Conservation (phyloP, 352 stramenopile species). For the Discostella stelligera region DNA sequence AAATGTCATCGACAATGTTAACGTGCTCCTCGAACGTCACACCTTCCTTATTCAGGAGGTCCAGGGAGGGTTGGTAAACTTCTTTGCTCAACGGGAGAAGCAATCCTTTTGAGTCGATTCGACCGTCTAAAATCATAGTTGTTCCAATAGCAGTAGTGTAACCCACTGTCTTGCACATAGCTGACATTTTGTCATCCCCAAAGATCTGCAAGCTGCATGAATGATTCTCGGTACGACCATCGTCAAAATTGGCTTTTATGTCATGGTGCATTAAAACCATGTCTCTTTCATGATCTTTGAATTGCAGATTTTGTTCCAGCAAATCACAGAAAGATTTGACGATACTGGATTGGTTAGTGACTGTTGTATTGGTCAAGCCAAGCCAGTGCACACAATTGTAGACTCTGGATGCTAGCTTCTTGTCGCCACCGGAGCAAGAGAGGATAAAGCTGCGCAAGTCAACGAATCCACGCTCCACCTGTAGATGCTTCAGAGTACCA, state of each 20-base stretch:
- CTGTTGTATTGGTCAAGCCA: conserved; percentile 19
- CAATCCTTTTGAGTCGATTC: conserved; percentile 84
- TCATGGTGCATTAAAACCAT: conserved; percentile 85
- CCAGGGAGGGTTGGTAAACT: conserved; percentile 84
- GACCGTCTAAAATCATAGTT: conserved; percentile 90
- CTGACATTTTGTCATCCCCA: conserved; percentile 87
- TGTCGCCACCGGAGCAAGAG: conserved; percentile 38
- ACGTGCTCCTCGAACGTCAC: conserved; percentile 28
- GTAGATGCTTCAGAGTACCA: conserved; percentile 83
- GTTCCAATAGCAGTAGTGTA: conserved; percentile 91
- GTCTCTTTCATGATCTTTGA: conserved; percentile 89
- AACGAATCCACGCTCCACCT: conserved; percentile 50
- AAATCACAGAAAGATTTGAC: conserved; percentile 70
- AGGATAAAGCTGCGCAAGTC: conserved; percentile 56
- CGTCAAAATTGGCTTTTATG: conserved; percentile 59
- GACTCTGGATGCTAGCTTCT: conserved; percentile 32
- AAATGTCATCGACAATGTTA: conserved; percentile 18
- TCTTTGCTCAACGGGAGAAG: conserved; percentile 88
- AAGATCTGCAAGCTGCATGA: conserved; percentile 91
- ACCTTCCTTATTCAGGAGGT: conserved; percentile 34
- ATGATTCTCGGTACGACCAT: conserved; percentile 86
- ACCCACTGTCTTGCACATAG: conserved; percentile 95
- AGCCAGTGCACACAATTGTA: conserved; percentile 48
- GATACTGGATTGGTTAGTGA: conserved; percentile 35
- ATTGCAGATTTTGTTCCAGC: conserved; percentile 88